phyloP scores from a whole-genome alignment of 1,284 basidiomycete genomes.

The Cryptococcus sp. region DNA sequence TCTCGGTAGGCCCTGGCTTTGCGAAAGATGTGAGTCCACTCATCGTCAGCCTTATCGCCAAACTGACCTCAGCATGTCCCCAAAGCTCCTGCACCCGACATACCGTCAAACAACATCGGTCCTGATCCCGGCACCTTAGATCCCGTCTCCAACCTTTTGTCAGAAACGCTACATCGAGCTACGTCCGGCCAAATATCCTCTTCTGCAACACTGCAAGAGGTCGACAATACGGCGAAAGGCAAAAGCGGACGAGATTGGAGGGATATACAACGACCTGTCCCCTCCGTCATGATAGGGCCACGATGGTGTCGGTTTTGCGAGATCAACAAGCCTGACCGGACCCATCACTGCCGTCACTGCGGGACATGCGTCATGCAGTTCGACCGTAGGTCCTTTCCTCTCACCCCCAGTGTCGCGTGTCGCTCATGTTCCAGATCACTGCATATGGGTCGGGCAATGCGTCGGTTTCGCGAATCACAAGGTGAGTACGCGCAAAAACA shows the following conservation, averaged over 20 bases:
- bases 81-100: too few species aligned
- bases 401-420: too few species aligned
- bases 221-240: neutral
- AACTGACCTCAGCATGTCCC: too few species aligned
- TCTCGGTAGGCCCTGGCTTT: constrained; percentile 62
- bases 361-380: constrained; percentile 43
- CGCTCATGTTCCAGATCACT: constrained; percentile 30
- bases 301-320: constrained; percentile 42
- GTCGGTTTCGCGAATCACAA: constrained; percentile 46
- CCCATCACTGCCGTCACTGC: constrained; percentile 47
- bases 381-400: constrained; percentile 27
- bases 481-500: constrained; percentile 13
- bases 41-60: too few species aligned
- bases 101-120: neutral
- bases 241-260: constrained; percentile 14
- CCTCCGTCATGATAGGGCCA: constrained; percentile 15
- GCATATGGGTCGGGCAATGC: constrained; percentile 45
- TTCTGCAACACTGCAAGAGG: constrained; percentile 5
- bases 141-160: constrained; percentile 15
- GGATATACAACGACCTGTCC: constrained; percentile 27
- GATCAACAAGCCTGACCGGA: constrained; percentile 43
- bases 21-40: constrained; percentile 60
- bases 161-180: neutral
- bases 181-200: constrained; percentile 8
- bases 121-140: constrained; percentile 25